A percentile compares a stretch with the other conserved stretches of the same genome.
Evolutionary conservation across 1,284 basidiomycete species (phyloP).

Genomic region (Caloboletus firmus): DNA sequence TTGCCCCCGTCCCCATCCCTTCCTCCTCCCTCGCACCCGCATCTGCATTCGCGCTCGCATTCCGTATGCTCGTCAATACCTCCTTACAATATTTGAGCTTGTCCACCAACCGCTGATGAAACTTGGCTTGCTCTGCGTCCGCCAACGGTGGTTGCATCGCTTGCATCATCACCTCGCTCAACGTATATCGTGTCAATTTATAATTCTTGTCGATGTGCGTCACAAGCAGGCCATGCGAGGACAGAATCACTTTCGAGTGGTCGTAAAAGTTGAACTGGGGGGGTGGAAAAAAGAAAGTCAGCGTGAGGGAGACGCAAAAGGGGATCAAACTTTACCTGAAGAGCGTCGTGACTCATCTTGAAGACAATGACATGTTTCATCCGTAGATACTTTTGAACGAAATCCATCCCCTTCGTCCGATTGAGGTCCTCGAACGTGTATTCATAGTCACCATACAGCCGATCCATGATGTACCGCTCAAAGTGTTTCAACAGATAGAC

Average conservation of each 20-base stretch:
- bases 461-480: conserved; percentile 88
- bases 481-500: conserved; percentile 91
- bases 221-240: conserved; percentile 73
- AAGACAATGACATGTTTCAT: conserved; percentile 98
- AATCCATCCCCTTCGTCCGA: conserved; percentile 82
- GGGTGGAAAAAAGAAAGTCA: not conserved
- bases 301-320: not conserved
- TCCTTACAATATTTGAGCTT: conserved; percentile 84
- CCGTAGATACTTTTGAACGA: conserved; percentile 92
- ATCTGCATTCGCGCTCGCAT: conserved; percentile 36
- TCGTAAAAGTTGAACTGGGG: conserved; percentile 98
- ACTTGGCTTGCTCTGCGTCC: conserved; percentile 58
- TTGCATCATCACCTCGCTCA: conserved; percentile 71
- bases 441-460: conserved; percentile 76
- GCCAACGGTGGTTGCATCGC: conserved; percentile 44
- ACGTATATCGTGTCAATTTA: conserved; percentile 70
- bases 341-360: conserved; percentile 88
- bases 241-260: conserved; percentile 92
- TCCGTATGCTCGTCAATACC: conserved; percentile 65
- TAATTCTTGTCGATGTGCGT: conserved; percentile 92
- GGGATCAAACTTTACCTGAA: conserved; percentile 63
- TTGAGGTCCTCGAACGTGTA: conserved; percentile 77
- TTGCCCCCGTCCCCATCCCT: conserved; percentile 5
- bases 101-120: conserved; percentile 63
- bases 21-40: conserved; percentile 16